A percentile compares a stretch with the other conserved stretches of the same genome.
These are phyloP conservation scores for Flammula alnicola DNA, from an alignment of 1,284 basidiomycete species.

Conservation along the genomic window DNA sequence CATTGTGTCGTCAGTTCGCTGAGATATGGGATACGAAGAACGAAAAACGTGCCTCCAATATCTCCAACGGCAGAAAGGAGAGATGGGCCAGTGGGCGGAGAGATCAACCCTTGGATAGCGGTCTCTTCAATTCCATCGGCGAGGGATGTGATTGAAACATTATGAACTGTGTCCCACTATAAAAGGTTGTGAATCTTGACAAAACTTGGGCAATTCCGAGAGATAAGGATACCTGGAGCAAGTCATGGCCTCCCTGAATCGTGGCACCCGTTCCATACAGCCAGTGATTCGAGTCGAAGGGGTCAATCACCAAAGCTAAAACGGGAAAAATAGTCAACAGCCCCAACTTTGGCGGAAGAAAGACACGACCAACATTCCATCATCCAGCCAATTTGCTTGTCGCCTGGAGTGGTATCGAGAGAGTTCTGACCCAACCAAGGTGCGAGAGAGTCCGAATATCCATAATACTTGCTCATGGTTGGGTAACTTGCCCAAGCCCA, in stretches of 20 bases:
- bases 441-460: conserved; percentile 55
- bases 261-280: conserved; percentile 69
- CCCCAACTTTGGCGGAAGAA: background rate
- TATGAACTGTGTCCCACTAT: conserved; percentile 62
- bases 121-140: conserved; percentile 72
- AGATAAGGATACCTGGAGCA: conserved; percentile 34
- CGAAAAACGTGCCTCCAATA: too few species aligned
- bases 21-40: background rate
- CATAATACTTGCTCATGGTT: conserved; percentile 55
- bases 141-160: conserved; percentile 61
- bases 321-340: conserved; percentile 3
- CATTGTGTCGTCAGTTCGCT: background rate
- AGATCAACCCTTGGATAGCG: conserved; percentile 57
- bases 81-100: conserved; percentile 51
- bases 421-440: conserved; percentile 60
- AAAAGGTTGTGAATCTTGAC: background rate
- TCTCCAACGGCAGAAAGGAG: conserved; percentile 66
- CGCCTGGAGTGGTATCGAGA: conserved; percentile 44
- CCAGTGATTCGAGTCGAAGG: conserved; percentile 70
- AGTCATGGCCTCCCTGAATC: conserved; percentile 61
- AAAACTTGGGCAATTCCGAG: background rate
- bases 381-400: conserved; percentile 54
- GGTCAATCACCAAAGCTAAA: conserved; percentile 57
- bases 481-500: conserved; percentile 60
- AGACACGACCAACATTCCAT: conserved; percentile 44